Percentiles rank a stretch among this genome's conserved stretches.
Evolutionary conservation across 768 basidiomycete species (phyloP).

Genomic region (Kwoniella bestiolae): DNA sequence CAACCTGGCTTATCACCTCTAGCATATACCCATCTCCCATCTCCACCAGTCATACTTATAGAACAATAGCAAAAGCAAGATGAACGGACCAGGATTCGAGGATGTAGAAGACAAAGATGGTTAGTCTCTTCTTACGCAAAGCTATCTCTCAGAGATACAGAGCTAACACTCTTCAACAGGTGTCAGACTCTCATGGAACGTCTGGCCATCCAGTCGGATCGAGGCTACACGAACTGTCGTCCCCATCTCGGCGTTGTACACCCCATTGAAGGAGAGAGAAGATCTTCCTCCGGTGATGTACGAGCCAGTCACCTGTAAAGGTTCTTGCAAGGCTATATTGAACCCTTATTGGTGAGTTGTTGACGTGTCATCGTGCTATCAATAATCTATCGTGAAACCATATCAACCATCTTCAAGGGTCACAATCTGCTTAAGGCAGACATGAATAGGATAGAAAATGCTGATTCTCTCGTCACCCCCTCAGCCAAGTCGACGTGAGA

Average conservation of each 20-base stretch:
- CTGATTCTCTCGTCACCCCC: not conserved
- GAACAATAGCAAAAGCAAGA: constrained; percentile 23
- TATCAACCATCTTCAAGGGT: not conserved
- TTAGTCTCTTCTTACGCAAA: constrained; percentile 55
- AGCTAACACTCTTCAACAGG: constrained; percentile 61
- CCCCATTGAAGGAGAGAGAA: constrained; percentile 88
- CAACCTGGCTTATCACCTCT: not conserved
- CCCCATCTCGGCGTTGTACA: constrained; percentile 96
- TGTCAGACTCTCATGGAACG: constrained; percentile 96
- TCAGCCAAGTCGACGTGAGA: constrained; percentile 95
- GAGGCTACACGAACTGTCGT: constrained; percentile 98
- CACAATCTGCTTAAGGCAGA: not conserved
- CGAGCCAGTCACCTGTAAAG: constrained; percentile 98
- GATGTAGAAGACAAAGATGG: constrained; percentile 98
- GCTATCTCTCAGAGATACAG: not conserved
- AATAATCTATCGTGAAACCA: not conserved
- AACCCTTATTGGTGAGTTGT: constrained; percentile 88
- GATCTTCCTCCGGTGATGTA: constrained; percentile 95
- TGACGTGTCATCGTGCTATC: not conserved
- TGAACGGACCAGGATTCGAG: constrained; percentile 70
- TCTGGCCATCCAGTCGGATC: constrained; percentile 96
- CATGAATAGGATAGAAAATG: constrained; percentile 4
- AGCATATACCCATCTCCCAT: not conserved
- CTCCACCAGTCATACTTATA: not conserved
- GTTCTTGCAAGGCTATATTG: constrained; percentile 93